Evolutionary conservation across 306 rosid species (phyloP).

Genomic region (Mimosa pudica): DNA sequence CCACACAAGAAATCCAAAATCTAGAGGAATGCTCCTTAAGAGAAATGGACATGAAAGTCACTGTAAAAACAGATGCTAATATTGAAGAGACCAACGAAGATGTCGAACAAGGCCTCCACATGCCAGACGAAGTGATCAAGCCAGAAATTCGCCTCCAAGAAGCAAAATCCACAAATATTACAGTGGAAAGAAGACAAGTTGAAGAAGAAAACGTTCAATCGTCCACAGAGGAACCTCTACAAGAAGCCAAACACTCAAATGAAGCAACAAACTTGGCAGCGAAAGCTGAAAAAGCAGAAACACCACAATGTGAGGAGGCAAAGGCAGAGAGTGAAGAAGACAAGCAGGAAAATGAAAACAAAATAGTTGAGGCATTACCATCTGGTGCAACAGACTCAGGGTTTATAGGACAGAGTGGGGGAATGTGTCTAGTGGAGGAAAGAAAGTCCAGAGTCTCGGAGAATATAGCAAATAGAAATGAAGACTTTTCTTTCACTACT

Average conservation of each 20-base stretch:
- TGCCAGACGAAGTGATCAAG: not conserved
- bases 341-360: conserved; percentile 28
- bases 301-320: conserved; percentile 24
- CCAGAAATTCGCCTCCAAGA: too few relatives aligned
- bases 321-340: conserved; percentile 32
- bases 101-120: not conserved
- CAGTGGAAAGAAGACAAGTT: too few relatives aligned
- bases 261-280: not conserved
- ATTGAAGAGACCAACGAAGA: not conserved
- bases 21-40: too few relatives aligned
- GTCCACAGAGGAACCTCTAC: not conserved
- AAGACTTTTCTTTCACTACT: conserved; percentile 11
- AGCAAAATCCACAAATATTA: too few relatives aligned
- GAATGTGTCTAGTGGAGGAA: not conserved
- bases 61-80: too few relatives aligned
- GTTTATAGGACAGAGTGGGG: not conserved
- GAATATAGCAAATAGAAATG: not conserved
- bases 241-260: not conserved
- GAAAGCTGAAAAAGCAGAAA: conserved; percentile 37
- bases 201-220: not conserved
- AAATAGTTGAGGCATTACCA: conserved; percentile 18
- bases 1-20: not conserved
- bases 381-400: conserved; percentile 20
- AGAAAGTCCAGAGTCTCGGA: not conserved
- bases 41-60: too few relatives aligned